A percentile compares a stretch with the other conserved stretches of the same genome.
Conservation (phyloP, 2,329 filamentous ascomycete genomes). For the Pyricularia pennisetigena region DNA sequence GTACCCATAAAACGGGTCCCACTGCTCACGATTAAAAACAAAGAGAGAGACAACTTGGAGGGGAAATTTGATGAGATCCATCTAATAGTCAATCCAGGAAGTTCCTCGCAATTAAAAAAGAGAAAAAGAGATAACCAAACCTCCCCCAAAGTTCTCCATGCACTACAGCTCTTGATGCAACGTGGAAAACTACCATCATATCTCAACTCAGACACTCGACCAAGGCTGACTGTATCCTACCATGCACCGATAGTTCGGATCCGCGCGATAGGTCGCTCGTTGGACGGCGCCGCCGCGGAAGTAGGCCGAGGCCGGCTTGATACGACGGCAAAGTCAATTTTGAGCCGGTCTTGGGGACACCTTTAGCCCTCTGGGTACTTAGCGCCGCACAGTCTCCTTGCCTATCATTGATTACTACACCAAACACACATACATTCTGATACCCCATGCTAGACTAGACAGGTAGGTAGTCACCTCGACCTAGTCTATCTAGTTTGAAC, state of each 20-base stretch:
- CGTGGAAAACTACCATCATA: background rate
- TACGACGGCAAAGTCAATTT: background rate
- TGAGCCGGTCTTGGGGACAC: background rate
- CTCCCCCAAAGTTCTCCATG: background rate
- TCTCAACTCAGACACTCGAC: background rate
- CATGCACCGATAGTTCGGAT: background rate
- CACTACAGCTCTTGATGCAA: background rate
- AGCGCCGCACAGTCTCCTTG: background rate
- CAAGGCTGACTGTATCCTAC: background rate
- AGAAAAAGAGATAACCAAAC: background rate
- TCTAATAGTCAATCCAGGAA: background rate
- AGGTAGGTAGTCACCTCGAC: background rate
- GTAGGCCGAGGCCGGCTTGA: background rate
- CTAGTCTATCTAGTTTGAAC: background rate
- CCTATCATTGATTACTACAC: background rate
- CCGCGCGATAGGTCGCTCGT: background rate
- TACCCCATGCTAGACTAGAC: background rate
- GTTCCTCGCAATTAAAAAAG: background rate
- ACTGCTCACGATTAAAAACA: background rate
- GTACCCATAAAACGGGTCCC: background rate
- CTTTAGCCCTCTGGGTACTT: background rate
- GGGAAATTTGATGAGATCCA: background rate
- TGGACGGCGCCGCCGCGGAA: background rate
- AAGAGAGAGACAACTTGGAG: background rate
- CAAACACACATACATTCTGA: background rate